These are phyloP conservation scores for Septoria petroselini DNA, from an alignment of 2,329 filamentous ascomycete species.

Conservation along the genomic window DNA sequence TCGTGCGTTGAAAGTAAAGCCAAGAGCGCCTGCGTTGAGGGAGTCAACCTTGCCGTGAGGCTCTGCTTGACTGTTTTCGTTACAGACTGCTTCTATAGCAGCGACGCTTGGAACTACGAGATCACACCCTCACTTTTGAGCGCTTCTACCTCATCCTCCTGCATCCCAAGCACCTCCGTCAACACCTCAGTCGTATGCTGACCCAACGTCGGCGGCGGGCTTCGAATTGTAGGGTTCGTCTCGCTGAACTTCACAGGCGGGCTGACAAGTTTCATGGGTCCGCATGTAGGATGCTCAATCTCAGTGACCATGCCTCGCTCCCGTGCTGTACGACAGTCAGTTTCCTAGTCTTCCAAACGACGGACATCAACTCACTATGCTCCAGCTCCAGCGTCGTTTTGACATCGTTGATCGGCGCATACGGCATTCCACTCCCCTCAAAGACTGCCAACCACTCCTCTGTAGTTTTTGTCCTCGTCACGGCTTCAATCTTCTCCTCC, in stretches of 20 bases:
- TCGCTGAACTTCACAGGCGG: slow-evolving; percentile 93
- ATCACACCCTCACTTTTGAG: slow-evolving; percentile 68
- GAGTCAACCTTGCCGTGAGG: too few relatives aligned
- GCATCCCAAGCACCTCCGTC: slow-evolving; percentile 59
- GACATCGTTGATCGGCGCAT: slow-evolving; percentile 90
- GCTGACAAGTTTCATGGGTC: slow-evolving; percentile 84
- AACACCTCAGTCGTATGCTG: slow-evolving; percentile 83
- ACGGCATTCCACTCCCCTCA: slow-evolving; percentile 90
- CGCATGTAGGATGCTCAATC: slow-evolving; percentile 77
- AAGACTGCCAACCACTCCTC: slow-evolving; percentile 82
- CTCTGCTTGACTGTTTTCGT: too few relatives aligned
- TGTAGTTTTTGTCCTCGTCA: slow-evolving; percentile 75
- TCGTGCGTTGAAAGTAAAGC: not conserved
- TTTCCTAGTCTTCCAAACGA: not conserved
- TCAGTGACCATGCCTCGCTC: slow-evolving; percentile 89
- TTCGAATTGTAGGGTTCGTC: slow-evolving; percentile 70
- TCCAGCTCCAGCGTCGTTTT: slow-evolving; percentile 77
- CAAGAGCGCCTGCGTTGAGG: too few relatives aligned
- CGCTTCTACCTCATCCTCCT: slow-evolving; percentile 55
- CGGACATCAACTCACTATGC: slow-evolving; percentile 59
- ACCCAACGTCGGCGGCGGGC: slow-evolving; percentile 77
- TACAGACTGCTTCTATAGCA: too few relatives aligned
- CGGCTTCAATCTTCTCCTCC: slow-evolving; percentile 72
- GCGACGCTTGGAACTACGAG: too few relatives aligned
- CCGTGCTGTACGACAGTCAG: slow-evolving; percentile 44